Conservation (phyloP, 106 monocot genomes). For the Dendrobium officinale region DNA sequence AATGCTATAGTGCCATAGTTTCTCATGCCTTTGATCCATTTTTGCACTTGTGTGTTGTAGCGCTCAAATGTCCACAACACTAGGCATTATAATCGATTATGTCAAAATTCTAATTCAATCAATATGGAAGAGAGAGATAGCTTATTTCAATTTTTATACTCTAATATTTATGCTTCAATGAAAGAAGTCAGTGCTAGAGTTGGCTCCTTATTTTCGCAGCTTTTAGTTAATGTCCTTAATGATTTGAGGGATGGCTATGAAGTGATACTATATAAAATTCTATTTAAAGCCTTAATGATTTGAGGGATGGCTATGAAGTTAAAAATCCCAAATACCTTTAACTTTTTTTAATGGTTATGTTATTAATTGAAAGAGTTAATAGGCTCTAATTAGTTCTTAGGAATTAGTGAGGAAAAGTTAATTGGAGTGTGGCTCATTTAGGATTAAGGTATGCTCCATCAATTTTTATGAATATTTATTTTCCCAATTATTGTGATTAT, state of each 20-base stretch:
- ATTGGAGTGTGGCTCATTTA: too few species aligned
- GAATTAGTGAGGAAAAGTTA: too few species aligned
- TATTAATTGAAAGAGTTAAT: too few species aligned
- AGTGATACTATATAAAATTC: slow-evolving; percentile 28
- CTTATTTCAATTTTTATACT: slow-evolving; percentile 21
- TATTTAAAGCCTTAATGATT: slow-evolving; percentile 30
- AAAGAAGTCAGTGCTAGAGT: slow-evolving; percentile 11
- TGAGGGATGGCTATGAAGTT: not conserved
- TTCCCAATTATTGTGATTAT: too few species aligned
- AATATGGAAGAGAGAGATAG: slow-evolving; percentile 15
- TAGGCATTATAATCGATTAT: too few species aligned
- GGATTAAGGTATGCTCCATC: too few species aligned
- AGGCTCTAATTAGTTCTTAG: too few species aligned
- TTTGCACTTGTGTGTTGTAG: too few species aligned
- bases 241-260: slow-evolving; percentile 45
- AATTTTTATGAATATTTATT: too few species aligned
- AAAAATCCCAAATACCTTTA: slow-evolving; percentile 19
- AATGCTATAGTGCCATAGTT: too few species aligned
- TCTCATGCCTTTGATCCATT: too few species aligned
- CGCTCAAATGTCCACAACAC: too few species aligned
- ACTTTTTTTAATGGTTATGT: slow-evolving; percentile 2
- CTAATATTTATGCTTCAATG: slow-evolving; percentile 25
- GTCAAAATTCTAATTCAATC: not conserved
- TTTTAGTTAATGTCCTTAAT: slow-evolving; percentile 40
- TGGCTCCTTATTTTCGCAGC: slow-evolving; percentile 46